Evolutionary conservation across 2,329 filamentous ascomycete genomes (phyloP).

Genomic region (Beauveria varroae): DNA sequence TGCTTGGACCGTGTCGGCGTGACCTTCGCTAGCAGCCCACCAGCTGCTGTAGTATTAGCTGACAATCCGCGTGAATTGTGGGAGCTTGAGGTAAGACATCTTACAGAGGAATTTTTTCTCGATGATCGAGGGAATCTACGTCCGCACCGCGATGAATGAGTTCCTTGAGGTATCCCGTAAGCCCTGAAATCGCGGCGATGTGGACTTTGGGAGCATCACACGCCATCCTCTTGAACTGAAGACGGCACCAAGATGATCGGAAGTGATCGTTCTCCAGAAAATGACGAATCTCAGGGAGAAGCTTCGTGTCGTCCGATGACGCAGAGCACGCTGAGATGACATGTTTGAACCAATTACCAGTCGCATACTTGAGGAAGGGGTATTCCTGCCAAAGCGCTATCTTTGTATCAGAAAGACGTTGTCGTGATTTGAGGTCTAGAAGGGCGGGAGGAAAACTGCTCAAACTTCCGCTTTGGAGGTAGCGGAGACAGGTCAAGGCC

Average conservation of each 20-base stretch:
- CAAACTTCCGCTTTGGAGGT: not conserved
- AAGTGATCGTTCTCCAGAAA: not conserved
- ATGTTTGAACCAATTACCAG: constrained; percentile 24
- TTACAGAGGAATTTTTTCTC: constrained; percentile 19
- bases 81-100: not conserved
- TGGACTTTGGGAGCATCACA: not conserved
- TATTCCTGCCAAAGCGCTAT: constrained; percentile 11
- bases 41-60: constrained; percentile 6
- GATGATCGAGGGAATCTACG: constrained; percentile 13
- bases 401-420: not conserved
- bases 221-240: constrained; percentile 5
- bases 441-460: not conserved
- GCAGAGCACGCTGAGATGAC: constrained; percentile 1
- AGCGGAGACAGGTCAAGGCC: not conserved
- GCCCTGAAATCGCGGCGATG: not conserved
- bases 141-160: not conserved
- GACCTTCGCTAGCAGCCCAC: constrained; percentile 20
- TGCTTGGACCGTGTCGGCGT: constrained; percentile 1
- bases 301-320: not conserved
- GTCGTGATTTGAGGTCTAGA: not conserved
- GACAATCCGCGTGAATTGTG: too few relatives aligned
- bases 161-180: not conserved
- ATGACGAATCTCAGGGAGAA: not conserved
- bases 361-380: constrained; percentile 24
- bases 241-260: constrained; percentile 15